These are phyloP conservation scores for Krasilnikovozyma curviuscula DNA, from an alignment of 768 basidiomycete genomes.

Conservation along the genomic window DNA sequence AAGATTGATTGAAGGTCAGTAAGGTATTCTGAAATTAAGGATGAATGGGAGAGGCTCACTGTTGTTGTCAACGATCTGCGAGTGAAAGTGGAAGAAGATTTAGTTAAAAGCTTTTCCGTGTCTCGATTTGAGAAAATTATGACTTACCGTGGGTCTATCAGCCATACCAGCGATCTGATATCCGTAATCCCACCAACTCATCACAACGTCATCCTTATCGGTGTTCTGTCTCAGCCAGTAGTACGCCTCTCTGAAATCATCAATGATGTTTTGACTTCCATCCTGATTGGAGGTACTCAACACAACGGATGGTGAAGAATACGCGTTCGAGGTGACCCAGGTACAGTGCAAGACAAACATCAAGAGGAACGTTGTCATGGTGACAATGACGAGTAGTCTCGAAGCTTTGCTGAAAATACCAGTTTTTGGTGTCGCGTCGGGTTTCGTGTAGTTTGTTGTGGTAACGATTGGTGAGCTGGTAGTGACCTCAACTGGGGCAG, in stretches of 20 bases:
- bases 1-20: no score
- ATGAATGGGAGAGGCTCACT: slow-evolving; percentile 37
- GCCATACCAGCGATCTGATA: slow-evolving; percentile 99
- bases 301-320: slow-evolving; percentile 95
- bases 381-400: slow-evolving; percentile 52
- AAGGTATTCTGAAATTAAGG: no score
- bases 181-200: slow-evolving; percentile 99
- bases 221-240: slow-evolving; percentile 98
- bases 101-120: no score
- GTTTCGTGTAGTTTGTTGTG: neutral
- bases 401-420: slow-evolving; percentile 76
- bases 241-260: slow-evolving; percentile 98
- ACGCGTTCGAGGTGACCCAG: slow-evolving; percentile 82
- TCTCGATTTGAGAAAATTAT: no score
- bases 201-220: slow-evolving; percentile 70
- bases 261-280: slow-evolving; percentile 83
- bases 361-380: slow-evolving; percentile 54
- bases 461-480: slow-evolving; percentile 16
- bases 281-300: slow-evolving; percentile 59
- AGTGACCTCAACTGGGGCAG: neutral
- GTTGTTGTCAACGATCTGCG: slow-evolving; percentile 96
- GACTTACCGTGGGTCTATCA: slow-evolving; percentile 52
- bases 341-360: slow-evolving; percentile 95
- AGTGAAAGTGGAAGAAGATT: slow-evolving; percentile 37
- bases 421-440: slow-evolving; percentile 12